Conservation (phyloP, 352 stramenopile genomes). For the Globisporangium echinulatum region DNA sequence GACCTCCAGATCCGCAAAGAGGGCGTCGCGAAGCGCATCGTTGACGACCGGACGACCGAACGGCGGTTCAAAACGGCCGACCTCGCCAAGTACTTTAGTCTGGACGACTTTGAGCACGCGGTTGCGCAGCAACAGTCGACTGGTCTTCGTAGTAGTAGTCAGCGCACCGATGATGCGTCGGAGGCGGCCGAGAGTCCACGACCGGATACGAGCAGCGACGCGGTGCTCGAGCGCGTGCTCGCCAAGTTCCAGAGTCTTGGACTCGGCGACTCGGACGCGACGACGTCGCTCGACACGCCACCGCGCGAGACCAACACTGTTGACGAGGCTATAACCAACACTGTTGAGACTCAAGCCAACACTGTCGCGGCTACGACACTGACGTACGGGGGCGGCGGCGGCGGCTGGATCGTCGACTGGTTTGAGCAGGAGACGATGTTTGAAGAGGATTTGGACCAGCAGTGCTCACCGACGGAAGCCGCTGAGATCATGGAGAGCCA, state of each 20-base stretch:
- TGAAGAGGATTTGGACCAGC: conserved; percentile 80
- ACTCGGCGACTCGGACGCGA: background rate
- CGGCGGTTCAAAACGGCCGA: conserved; percentile 78
- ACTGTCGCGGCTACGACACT: no score
- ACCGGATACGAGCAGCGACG: conserved; percentile 16
- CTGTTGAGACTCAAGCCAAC: no score
- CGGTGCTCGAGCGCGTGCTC: conserved; percentile 45
- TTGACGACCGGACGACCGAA: conserved; percentile 82
- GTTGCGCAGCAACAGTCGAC: conserved; percentile 30
- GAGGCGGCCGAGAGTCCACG: no score
- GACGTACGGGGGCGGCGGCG: background rate
- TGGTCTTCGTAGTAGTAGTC: no score
- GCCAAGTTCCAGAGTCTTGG: conserved; percentile 25
- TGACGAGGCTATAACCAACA: no score
- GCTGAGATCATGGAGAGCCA: conserved; percentile 70
- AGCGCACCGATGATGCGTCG: no score
- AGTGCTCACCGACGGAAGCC: conserved; percentile 62
- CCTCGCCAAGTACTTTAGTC: conserved; percentile 79
- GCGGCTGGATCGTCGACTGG: conserved; percentile 67
- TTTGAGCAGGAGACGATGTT: conserved; percentile 90
- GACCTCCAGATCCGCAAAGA: conserved; percentile 89
- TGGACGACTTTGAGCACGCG: conserved; percentile 75
- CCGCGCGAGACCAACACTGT: background rate
- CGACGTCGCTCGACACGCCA: background rate
- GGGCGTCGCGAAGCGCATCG: conserved; percentile 83